Evolutionary conservation across 2,329 filamentous ascomycete genomes (phyloP).

Genomic region (Colletotrichum neosansevieriae): DNA sequence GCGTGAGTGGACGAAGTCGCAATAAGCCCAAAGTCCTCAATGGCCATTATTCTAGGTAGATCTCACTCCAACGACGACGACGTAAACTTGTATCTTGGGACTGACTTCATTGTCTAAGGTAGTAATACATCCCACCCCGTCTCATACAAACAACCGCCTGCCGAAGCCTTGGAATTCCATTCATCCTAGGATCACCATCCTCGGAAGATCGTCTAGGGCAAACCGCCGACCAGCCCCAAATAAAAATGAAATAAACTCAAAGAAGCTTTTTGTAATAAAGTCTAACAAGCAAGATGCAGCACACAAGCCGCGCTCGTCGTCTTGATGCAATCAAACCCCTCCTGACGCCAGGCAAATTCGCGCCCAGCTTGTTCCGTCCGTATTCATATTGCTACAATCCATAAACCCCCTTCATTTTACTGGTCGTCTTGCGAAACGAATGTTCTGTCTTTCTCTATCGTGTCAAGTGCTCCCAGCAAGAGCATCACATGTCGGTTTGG

Average conservation of each 20-base stretch:
- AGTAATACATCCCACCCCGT: constrained; percentile 24
- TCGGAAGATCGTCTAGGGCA: constrained; percentile 19
- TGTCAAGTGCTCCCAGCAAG: constrained; percentile 5
- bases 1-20: too few species aligned
- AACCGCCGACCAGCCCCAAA: neutral
- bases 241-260: constrained; percentile 13
- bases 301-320: constrained; percentile 10
- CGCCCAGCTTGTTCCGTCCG: constrained; percentile 25
- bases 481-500: constrained; percentile 48
- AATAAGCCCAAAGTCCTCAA: too few species aligned
- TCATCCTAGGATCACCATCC: neutral
- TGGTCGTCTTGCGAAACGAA: neutral
- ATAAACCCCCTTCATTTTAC: constrained; percentile 9
- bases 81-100: neutral
- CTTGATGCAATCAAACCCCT: constrained; percentile 30
- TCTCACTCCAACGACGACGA: neutral
- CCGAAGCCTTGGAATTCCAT: neutral
- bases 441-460: constrained; percentile 5
- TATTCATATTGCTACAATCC: constrained; percentile 38
- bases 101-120: constrained; percentile 24
- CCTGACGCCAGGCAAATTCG: constrained; percentile 29
- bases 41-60: too few species aligned
- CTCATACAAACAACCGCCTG: constrained; percentile 17
- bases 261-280: constrained; percentile 32
- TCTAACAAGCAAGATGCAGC: constrained; percentile 27